A percentile compares a stretch with the other conserved stretches of the same genome.
These are phyloP conservation scores for Camelina hispida DNA, from an alignment of 345 rosid genomes.

Conservation along the genomic window DNA sequence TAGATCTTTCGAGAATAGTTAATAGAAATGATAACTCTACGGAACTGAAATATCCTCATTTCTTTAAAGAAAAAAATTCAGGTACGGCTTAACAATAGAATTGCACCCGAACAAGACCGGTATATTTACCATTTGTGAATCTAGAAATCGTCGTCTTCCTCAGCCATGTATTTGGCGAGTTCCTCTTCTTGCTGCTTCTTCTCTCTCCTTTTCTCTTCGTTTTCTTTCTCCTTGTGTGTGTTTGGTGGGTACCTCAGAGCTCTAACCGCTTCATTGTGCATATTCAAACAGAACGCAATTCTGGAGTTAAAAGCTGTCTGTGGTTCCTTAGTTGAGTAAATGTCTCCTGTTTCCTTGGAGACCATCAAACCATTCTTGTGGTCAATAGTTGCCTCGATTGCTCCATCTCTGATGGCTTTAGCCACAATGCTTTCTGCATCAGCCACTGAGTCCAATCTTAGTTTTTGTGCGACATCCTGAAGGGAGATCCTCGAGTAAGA, in stretches of 20 bases:
- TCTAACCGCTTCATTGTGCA: constrained; percentile 86
- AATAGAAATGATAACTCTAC: too few relatives aligned
- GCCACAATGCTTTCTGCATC: constrained; percentile 87
- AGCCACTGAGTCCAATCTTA: constrained; percentile 67
- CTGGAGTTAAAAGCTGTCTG: constrained; percentile 86
- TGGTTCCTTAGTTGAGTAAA: constrained; percentile 90
- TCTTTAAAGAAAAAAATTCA: too few relatives aligned
- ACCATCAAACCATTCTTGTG: constrained; percentile 74
- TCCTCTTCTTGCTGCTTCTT: constrained; percentile 89
- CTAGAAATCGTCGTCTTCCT: constrained; percentile 86
- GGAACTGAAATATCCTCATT: too few relatives aligned
- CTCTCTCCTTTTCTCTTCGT: constrained; percentile 83
- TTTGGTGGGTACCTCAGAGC: constrained; percentile 79
- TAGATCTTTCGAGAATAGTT: too few relatives aligned
- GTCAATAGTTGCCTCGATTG: constrained; percentile 83
- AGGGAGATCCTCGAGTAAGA: constrained; percentile 77
- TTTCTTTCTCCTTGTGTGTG: constrained; percentile 79
- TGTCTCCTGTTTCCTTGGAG: constrained; percentile 86
- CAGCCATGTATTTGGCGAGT: constrained; percentile 85
- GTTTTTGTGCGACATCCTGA: constrained; percentile 67
- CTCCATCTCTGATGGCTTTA: constrained; percentile 90
- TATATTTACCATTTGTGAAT: not conserved
- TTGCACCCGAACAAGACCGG: too few relatives aligned
- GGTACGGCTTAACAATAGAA: too few relatives aligned
- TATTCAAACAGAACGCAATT: constrained; percentile 83